Evolutionary conservation across 164 flowering plant species (phyloP).

Genomic region (Amborella trichopoda): DNA sequence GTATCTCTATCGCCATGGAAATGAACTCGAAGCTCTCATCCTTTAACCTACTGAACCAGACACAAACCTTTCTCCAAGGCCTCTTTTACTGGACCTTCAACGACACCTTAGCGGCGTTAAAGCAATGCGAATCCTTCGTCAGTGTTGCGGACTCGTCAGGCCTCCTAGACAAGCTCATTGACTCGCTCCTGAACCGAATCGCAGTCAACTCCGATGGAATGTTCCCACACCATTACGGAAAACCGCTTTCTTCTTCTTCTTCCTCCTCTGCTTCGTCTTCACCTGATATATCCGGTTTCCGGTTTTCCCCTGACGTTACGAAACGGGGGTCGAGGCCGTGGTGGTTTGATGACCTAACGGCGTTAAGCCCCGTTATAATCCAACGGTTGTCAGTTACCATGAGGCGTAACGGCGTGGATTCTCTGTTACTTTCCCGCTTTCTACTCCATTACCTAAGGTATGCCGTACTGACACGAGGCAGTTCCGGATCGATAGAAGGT

Average conservation of each 20-base stretch:
- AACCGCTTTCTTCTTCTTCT: slow-evolving; percentile 31
- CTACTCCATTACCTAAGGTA: slow-evolving; percentile 63
- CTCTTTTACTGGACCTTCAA: slow-evolving; percentile 59
- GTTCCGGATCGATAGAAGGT: not conserved
- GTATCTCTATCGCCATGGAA: slow-evolving; percentile 48
- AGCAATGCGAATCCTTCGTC: slow-evolving; percentile 38
- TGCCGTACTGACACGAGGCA: slow-evolving; percentile 13
- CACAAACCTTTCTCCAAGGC: slow-evolving; percentile 49
- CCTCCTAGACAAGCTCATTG: slow-evolving; percentile 41
- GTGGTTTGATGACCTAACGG: slow-evolving; percentile 75
- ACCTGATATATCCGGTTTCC: slow-evolving; percentile 7
- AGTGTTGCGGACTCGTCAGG: slow-evolving; percentile 43
- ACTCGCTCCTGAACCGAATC: slow-evolving; percentile 38
- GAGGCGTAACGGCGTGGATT: slow-evolving; percentile 30
- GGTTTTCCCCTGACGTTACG: slow-evolving; percentile 18
- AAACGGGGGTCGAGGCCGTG: slow-evolving; percentile 22
- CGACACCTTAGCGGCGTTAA: slow-evolving; percentile 37
- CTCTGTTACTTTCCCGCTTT: slow-evolving; percentile 50
- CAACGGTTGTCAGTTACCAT: slow-evolving; percentile 29
- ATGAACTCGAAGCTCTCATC: slow-evolving; percentile 41
- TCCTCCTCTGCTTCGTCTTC: slow-evolving; percentile 51
- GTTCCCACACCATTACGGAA: slow-evolving; percentile 3
- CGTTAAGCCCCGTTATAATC: slow-evolving; percentile 38
- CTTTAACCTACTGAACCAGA: slow-evolving; percentile 41
- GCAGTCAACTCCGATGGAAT: slow-evolving; percentile 41